These are phyloP conservation scores for Amaranthus tricolor DNA, from an alignment of 179 eudicot genomes.

Conservation along the genomic window DNA sequence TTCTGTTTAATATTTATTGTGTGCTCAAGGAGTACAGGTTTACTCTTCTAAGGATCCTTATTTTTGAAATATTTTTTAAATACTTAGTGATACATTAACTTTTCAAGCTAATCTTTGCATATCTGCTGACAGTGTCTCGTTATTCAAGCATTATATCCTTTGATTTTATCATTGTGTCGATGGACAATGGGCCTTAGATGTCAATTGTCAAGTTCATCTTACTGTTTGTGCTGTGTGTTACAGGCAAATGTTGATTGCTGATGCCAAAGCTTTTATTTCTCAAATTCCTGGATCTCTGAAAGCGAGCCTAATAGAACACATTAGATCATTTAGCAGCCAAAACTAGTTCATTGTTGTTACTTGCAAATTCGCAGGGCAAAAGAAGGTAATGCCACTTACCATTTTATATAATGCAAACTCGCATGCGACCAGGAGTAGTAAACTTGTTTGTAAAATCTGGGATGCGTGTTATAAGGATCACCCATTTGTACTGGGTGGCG, in stretches of 20 bases:
- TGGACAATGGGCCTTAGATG: neutral
- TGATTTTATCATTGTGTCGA: neutral
- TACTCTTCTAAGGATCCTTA: neutral
- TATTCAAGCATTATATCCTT: neutral
- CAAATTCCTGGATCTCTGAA: slow-evolving; percentile 79
- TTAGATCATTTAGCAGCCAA: slow-evolving; percentile 49
- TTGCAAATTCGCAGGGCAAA: slow-evolving; percentile 7
- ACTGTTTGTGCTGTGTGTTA: slow-evolving; percentile 15
- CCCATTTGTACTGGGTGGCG: neutral
- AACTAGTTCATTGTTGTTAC: slow-evolving; percentile 25
- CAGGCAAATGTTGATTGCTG: slow-evolving; percentile 68
- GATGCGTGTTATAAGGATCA: neutral
- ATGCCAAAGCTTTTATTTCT: slow-evolving; percentile 56
- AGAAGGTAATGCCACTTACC: neutral
- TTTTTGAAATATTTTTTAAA: neutral
- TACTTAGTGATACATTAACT: neutral
- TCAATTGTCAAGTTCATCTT: neutral
- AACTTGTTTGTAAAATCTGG: slow-evolving; percentile 2
- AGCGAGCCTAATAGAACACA: slow-evolving; percentile 49
- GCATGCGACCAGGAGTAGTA: slow-evolving; percentile 3
- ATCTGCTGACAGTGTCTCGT: neutral
- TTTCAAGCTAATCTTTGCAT: neutral
- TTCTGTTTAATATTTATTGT: neutral
- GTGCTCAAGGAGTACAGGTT: neutral
- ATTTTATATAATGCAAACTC: slow-evolving; percentile 13